Conservation (phyloP, 2,329 filamentous ascomycete genomes). For the Acrodontium crateriforme region DNA sequence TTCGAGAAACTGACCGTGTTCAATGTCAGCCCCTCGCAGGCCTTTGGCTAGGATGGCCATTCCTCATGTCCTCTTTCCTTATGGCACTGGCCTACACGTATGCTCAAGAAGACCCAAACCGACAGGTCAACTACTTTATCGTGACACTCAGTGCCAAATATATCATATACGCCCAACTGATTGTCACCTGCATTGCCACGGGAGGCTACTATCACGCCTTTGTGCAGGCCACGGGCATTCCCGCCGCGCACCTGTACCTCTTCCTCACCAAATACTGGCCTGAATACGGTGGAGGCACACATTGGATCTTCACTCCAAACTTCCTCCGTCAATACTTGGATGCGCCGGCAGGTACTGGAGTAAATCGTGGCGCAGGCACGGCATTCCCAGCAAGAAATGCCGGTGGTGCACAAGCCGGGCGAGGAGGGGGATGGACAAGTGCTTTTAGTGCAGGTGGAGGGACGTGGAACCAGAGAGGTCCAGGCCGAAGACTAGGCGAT, state of each 20-base stretch:
- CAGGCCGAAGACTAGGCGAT: too few species aligned
- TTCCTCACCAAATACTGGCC: slow-evolving; percentile 83
- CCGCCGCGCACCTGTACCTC: slow-evolving; percentile 81
- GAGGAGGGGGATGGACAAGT: too few species aligned
- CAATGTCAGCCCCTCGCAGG: slow-evolving; percentile 27
- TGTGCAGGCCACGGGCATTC: slow-evolving; percentile 63
- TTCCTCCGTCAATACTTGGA: slow-evolving; percentile 56
- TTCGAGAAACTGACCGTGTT: too few species aligned
- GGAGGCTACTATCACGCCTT: too few species aligned
- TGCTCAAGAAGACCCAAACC: slow-evolving; percentile 69
- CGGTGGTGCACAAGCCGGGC: too few species aligned
- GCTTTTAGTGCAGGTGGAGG: too few species aligned
- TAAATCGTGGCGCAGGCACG: slow-evolving; percentile 48
- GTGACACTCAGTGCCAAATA: slow-evolving; percentile 70
- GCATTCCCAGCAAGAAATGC: too few species aligned
- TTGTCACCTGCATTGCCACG: too few species aligned
- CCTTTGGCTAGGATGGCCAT: slow-evolving; percentile 35
- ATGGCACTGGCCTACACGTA: slow-evolving; percentile 74
- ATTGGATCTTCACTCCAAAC: slow-evolving; percentile 58
- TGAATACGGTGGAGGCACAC: slow-evolving; percentile 70
- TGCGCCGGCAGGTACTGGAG: slow-evolving; percentile 27
- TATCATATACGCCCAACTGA: slow-evolving; percentile 67
- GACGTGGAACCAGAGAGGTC: too few species aligned
- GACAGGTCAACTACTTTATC: slow-evolving; percentile 65
- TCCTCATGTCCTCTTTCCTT: slow-evolving; percentile 48